Base-by-base conservation (phyloP, 306 rosid genomes). In the Fragaria ananassa region DNA sequence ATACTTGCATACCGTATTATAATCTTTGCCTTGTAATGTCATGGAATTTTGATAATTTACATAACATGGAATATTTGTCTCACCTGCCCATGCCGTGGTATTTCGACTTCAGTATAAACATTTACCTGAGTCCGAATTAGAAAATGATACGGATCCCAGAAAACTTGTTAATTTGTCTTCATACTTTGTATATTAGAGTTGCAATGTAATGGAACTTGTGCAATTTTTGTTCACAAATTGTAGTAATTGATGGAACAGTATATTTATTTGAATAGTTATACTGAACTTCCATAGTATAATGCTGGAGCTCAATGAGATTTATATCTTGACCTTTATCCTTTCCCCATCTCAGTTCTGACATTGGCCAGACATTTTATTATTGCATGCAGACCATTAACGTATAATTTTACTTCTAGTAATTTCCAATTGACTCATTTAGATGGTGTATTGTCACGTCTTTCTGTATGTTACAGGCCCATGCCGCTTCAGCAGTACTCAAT, bases 401-500 rank as follows among this genome's bases (percentile, higher is more conserved):
- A 6, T 29, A 6, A 64, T 18, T 8, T 35, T 8, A 12, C 77
- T 18, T 47, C 5, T 27, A 54, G 25, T 21, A 66, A 45, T 45
- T 81, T 75, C 39, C 29, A 27, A 27, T 85, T 72, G 3, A 49
- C 53, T 49, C 11, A 57, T 41, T 51, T 51, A 54, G 61, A 58
- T 42, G 51, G 56, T 68, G 78, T 61, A 35, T 66, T 35, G 44
- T 46, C 68, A 68, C 56, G 17, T 60, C 41, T 37, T 46, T 47
- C 13, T 42, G 58, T 65, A 47, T 57, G 45, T 78, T 76, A 46
- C 89, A 88, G 96, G 96, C 96, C 53, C 96, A 88, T 80, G 96
- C 96, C 60, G 96, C 96, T 71, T 90, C 96, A 68, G 96, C 96
- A 19, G 89, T 88, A 67, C 86, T 90, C 42, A 90, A 90, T 80